phyloP scores from a whole-genome alignment of 768 basidiomycete species.

The Leucocoprinus birnbaumii region DNA sequence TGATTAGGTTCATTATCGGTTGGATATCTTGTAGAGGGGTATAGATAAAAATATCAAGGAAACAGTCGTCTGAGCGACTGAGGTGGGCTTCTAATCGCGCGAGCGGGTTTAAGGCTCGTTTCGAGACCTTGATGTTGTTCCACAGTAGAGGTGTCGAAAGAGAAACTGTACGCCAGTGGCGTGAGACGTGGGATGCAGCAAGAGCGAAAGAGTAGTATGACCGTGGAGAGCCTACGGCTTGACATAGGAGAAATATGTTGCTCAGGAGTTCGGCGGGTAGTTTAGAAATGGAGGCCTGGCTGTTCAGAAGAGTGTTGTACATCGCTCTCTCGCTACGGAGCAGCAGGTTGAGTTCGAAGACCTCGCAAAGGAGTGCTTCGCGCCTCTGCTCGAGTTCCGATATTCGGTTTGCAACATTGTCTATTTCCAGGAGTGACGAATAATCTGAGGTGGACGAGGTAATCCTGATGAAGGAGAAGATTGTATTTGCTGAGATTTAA shows the following conservation, averaged over 20 bases:
- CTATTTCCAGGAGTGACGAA: slow-evolving; percentile 3
- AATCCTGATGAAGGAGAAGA: background rate
- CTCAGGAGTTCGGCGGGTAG: slow-evolving; percentile 40
- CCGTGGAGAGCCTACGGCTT: slow-evolving; percentile 15
- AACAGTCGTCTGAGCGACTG: slow-evolving; percentile 31
- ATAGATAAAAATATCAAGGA: slow-evolving; percentile 31
- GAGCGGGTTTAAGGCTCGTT: slow-evolving; percentile 21
- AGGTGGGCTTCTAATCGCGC: slow-evolving; percentile 33
- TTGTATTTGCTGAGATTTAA: background rate
- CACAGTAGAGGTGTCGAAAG: slow-evolving; percentile 41
- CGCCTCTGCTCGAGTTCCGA: slow-evolving; percentile 24
- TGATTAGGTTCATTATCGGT: slow-evolving; percentile 27
- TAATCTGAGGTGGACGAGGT: background rate
- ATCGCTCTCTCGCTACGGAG: slow-evolving; percentile 27
- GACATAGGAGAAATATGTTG: slow-evolving; percentile 34
- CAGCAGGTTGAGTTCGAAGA: slow-evolving; percentile 28
- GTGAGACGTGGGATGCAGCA: slow-evolving; percentile 41
- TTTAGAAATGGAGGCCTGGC: slow-evolving; percentile 26
- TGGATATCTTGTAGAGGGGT: slow-evolving; percentile 19
- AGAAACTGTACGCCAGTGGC: slow-evolving; percentile 39
- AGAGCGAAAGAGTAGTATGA: slow-evolving; percentile 28
- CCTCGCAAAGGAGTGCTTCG: slow-evolving; percentile 28
- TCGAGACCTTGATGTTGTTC: slow-evolving; percentile 33
- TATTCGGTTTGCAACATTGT: slow-evolving; percentile 16
- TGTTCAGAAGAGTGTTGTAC: slow-evolving; percentile 33